Evolutionary conservation across 257 asterid genomes (phyloP).

Genomic region (Solanum pimpinellifolium): DNA sequence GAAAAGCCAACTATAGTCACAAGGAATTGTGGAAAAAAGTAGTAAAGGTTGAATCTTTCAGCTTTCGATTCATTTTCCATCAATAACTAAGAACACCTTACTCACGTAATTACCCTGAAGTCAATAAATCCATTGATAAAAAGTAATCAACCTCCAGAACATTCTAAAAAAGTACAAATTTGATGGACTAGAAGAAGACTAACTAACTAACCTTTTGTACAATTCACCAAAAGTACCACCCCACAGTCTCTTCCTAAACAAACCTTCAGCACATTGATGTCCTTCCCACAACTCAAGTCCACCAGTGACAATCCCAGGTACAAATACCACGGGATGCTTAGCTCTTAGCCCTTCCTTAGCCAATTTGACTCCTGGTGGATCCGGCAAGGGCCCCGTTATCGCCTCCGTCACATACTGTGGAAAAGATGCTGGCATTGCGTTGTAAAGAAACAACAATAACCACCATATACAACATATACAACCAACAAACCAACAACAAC

Average conservation of each 20-base stretch:
- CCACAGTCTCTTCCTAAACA: conserved; percentile 88
- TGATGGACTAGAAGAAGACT: neutral
- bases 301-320: conserved; percentile 90
- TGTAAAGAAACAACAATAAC: conserved; percentile 54
- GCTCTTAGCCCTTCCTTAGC: conserved; percentile 67
- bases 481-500: conserved; percentile 80
- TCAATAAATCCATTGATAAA: neutral
- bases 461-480: conserved; percentile 79
- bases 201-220: conserved; percentile 38
- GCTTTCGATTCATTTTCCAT: neutral
- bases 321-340: conserved; percentile 87
- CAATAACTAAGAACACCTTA: neutral
- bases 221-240: conserved; percentile 89
- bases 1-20: neutral
- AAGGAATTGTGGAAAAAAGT: neutral
- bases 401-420: conserved; percentile 87
- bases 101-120: neutral
- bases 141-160: neutral
- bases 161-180: neutral
- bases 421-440: conserved; percentile 67
- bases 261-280: conserved; percentile 79
- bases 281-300: conserved; percentile 96
- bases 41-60: neutral
- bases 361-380: conserved; percentile 74
- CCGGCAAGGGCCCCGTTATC: conserved; percentile 68